Base-by-base conservation (phyloP, 2,329 filamentous ascomycete species). In the Periconia macrospinosa region DNA sequence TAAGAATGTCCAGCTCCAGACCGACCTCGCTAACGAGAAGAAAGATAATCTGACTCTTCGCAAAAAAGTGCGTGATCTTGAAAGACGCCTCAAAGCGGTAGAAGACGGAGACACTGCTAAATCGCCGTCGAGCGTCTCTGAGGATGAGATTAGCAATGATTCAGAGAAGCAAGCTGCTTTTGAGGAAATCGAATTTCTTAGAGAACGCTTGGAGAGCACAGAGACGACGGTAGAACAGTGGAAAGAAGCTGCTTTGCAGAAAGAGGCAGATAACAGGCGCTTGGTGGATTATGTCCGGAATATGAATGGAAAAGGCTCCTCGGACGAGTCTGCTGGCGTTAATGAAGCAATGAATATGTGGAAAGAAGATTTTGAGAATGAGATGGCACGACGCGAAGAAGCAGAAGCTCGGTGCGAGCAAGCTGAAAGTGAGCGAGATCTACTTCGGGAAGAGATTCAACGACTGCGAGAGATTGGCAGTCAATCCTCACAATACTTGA, bases 1-100 rank as follows among this genome's bases (percentile, higher is more conserved):
- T 43, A 93, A 97, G 74, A 99, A 97, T 66, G 93, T 97, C 5
- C 92, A 97, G 70, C 83, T 97, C 46, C 94, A 95, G 74, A 96
- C 93, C 0, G 91, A 90, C 56, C 84, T 97, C 43, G 86, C 93
- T 3, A 90, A 94, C 35, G 82, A 94, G 53, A 91, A 96, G 73
- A 91, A 95, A 59, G 94, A 99, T 67, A 94, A 91, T 70, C 94
- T 95, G 71, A 81, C 87, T 18, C 75, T 97, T 52, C 87, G 91
- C 19, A 86, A 89, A 57, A 87, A 89, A 60, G 83, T 96, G 53
- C 90, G 92, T 66, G 92, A 97, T 64, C 76, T 97, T 45, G 92
- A 97, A 75, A 91, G 90, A 69, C 88, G 89, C 63, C 75, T 92
- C 13, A 82, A 84, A 56, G 81, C 85, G 45, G 79, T 79, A 41